Evolutionary conservation across 1,284 basidiomycete species (phyloP), one percentile per base, ranked within the genome.

Genomic region (Sphaerobolus stellatus): DNA sequence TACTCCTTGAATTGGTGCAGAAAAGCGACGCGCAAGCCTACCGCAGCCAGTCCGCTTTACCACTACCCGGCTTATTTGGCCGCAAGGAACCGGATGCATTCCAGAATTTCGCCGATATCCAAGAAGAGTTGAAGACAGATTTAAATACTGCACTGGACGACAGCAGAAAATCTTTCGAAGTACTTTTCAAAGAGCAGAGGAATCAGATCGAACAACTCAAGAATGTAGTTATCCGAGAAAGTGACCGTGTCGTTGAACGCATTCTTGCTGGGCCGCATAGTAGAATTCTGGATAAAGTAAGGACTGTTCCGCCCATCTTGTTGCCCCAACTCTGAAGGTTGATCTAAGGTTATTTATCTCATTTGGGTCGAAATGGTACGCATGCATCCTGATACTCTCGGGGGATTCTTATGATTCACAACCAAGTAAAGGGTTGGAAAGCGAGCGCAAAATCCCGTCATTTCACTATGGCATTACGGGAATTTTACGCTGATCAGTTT

Each of bases 1-100:
- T 56, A 24, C 29, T 58, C 20, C 14, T 16, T 4, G 58, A 52
- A 11, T 43, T 53, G 11, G 18, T 38, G 6, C 31, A 24, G 8
- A 50, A 50, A 24, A 4, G 34, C 4, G 25, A 22, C 5, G n/a
- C 8, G n/a, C 48, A 40, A 22, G 41, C 28, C 11, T n/a, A 11
- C 7, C 41, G 41, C 41, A 43, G 41, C 14, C 13, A 9, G 7
- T 7, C 14, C 16, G 41, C 22, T 4, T 20, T 4, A 4, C 8
- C 40, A 20, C 22, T 4, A 14, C 18, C 41, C 20, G 36, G n/a
- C 22, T 16, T 16, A n/a, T 13, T 8, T 9, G 40, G 22, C 8
- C 22, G 16, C 11, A 18, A 24, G 4, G 4, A 11, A 14, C 11
- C 13, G 18, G 18, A 43, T 11, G 11, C 14, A n/a, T 4, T 11